These are phyloP conservation scores for Phylloporus rhodoxanthus DNA, from an alignment of 768 basidiomycete species.

Conservation along the genomic window DNA sequence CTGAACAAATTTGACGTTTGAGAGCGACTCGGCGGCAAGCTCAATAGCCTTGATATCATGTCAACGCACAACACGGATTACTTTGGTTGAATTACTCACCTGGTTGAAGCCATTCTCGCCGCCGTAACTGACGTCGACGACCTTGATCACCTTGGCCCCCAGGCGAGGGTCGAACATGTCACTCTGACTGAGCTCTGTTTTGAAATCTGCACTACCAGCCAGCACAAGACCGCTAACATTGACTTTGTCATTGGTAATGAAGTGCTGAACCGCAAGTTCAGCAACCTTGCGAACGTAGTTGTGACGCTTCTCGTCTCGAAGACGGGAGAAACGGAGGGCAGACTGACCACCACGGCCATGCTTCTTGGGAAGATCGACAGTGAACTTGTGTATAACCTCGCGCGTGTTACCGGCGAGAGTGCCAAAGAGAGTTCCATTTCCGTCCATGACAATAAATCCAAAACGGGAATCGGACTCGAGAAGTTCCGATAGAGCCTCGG, in stretches of 20 bases:
- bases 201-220: constrained; percentile 97
- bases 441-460: constrained; percentile 99
- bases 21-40: constrained; percentile 88
- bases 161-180: constrained; percentile 94
- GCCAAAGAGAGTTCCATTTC: constrained; percentile 95
- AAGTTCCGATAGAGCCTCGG: constrained; percentile 92
- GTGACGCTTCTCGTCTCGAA: constrained; percentile 98
- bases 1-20: constrained; percentile 99
- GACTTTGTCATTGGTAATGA: constrained; percentile 96
- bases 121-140: constrained; percentile 97
- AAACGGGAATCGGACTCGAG: constrained; percentile 96
- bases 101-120: constrained; percentile 99
- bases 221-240: constrained; percentile 95
- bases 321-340: constrained; percentile 97
- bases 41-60: constrained; percentile 73
- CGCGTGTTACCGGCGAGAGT: constrained; percentile 95
- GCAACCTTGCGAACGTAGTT: constrained; percentile 99
- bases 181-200: constrained; percentile 92
- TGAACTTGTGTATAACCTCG: constrained; percentile 96
- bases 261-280: constrained; percentile 94
- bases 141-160: constrained; percentile 89
- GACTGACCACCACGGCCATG: constrained; percentile 99
- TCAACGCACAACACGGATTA: neutral
- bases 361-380: constrained; percentile 98
- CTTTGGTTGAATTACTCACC: constrained; percentile 37